These are phyloP conservation scores for Edaphochlamys debaryana DNA, from an alignment of 139 green algal genomes.

Conservation along the genomic window DNA sequence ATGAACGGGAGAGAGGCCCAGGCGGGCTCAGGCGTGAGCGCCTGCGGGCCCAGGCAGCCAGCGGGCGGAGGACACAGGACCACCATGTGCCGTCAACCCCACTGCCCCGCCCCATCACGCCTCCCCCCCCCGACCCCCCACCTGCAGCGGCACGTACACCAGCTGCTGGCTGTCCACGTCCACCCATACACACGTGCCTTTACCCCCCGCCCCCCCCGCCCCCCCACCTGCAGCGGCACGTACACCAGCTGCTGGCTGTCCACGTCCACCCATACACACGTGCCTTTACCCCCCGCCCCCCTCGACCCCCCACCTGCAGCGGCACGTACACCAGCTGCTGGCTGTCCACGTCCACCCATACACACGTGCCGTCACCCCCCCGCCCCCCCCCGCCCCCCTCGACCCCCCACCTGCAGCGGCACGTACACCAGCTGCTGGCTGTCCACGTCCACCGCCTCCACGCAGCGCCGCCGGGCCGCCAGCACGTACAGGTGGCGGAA, in stretches of 20 bases:
- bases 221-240: slow-evolving; percentile 79
- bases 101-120: too few species aligned
- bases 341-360: slow-evolving; percentile 85
- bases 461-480: slow-evolving; percentile 77
- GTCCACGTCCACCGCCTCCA: slow-evolving; percentile 89
- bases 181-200: too few species aligned
- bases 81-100: too few species aligned
- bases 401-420: slow-evolving; percentile 77
- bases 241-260: slow-evolving; percentile 74
- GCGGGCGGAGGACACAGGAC: too few species aligned
- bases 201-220: too few species aligned
- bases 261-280: slow-evolving; percentile 89
- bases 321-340: slow-evolving; percentile 78
- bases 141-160: slow-evolving; percentile 83
- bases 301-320: slow-evolving; percentile 68
- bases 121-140: too few species aligned
- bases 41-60: too few species aligned
- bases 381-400: too few species aligned
- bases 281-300: too few species aligned
- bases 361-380: too few species aligned
- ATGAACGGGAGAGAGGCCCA: too few species aligned
- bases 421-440: slow-evolving; percentile 75
- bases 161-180: slow-evolving; percentile 78
- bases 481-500: slow-evolving; percentile 96
- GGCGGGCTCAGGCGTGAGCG: too few species aligned